phyloP scores from a whole-genome alignment of 441 rosid genomes.

The Arabidopsis hybrid region DNA sequence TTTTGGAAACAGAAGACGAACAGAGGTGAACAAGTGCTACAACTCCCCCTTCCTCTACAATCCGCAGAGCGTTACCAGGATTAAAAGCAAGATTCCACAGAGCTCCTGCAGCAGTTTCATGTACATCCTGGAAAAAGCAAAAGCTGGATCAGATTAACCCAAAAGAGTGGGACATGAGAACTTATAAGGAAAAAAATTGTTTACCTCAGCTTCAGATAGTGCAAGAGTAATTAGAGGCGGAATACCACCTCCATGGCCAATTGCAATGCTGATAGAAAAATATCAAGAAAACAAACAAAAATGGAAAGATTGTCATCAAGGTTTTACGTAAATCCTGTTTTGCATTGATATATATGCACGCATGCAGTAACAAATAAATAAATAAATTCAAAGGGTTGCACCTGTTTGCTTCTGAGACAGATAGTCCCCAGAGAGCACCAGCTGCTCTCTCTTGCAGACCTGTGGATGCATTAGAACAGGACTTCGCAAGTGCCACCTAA shows the following conservation, averaged over 20 bases:
- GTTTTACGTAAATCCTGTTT: background rate
- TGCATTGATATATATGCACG: background rate
- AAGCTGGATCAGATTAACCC: conserved; percentile 12
- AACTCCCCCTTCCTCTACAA: conserved; percentile 93
- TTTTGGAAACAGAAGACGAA: conserved; percentile 76
- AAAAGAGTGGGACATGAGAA: conserved; percentile 13
- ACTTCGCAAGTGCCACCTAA: conserved; percentile 90
- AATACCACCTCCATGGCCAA: conserved; percentile 98
- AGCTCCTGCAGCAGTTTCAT: conserved; percentile 98
- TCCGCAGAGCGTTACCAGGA: conserved; percentile 81
- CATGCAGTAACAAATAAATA: background rate
- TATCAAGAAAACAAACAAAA: background rate
- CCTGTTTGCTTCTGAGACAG: conserved; percentile 96
- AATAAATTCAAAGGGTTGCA: conserved; percentile 37
- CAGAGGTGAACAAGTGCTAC: conserved; percentile 75
- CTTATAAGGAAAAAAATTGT: conserved; percentile 41
- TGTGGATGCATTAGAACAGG: conserved; percentile 82
- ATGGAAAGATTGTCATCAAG: background rate
- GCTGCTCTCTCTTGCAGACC: conserved; percentile 99
- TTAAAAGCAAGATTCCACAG: conserved; percentile 98
- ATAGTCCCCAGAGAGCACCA: conserved; percentile 99
- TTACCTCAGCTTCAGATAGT: conserved; percentile 82
- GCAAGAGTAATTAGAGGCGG: conserved; percentile 90
- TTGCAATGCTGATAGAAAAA: conserved; percentile 73
- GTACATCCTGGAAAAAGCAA: conserved; percentile 78